Conservation (phyloP, 192 early-diverging fungal genomes). For the Linnemannia hyalina region DNA sequence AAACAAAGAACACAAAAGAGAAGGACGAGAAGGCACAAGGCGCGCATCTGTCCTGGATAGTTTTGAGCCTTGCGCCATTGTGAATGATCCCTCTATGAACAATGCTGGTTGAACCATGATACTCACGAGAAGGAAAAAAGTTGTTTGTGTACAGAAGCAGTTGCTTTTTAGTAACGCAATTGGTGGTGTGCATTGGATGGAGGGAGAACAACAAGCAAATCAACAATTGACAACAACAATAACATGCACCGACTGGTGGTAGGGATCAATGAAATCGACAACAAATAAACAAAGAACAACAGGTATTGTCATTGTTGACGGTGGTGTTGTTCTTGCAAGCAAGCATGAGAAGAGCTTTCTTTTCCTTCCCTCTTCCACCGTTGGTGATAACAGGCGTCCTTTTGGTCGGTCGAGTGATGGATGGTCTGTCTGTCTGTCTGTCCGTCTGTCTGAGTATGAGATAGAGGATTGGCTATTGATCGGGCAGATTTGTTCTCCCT, state of each 20-base stretch:
- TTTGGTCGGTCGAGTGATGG: background rate
- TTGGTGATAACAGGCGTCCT: background rate
- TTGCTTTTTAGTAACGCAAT: constrained; percentile 5
- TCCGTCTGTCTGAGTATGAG: background rate
- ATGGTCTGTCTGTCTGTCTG: background rate
- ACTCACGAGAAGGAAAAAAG: background rate
- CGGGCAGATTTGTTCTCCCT: constrained; percentile 6
- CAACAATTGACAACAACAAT: background rate
- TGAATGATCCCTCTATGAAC: background rate
- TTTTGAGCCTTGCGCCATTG: constrained; percentile 4
- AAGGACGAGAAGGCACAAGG: background rate
- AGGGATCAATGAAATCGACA: background rate
- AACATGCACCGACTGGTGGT: background rate
- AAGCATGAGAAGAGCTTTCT: background rate
- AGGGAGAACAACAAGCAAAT: background rate
- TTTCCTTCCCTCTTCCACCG: background rate
- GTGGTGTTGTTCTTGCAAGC: background rate
- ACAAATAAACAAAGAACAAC: background rate
- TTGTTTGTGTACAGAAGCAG: background rate
- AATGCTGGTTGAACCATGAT: background rate
- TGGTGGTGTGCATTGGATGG: constrained; percentile 1
- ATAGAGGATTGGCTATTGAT: background rate
- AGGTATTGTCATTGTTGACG: background rate
- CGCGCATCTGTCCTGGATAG: constrained; percentile 3
- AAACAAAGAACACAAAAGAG: background rate